Evolutionary conservation across 192 early-diverging fungal genomes (phyloP).

Genomic region (Coemansia sp.): DNA sequence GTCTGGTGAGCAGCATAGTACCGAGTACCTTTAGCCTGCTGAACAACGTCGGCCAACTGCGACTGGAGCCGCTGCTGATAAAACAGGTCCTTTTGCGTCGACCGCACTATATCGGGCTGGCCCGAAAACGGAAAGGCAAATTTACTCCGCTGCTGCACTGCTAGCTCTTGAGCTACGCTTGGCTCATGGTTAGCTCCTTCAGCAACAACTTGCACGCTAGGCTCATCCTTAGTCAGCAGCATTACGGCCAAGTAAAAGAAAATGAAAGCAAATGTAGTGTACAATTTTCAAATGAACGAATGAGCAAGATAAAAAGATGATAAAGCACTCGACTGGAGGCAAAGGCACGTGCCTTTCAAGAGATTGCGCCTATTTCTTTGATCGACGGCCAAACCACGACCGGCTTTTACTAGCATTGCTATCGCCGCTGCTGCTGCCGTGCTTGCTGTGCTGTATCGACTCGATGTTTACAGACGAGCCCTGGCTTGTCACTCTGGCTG

Average conservation of each 20-base stretch:
- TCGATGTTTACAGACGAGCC: background rate
- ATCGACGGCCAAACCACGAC: slow-evolving; percentile 48
- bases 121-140: slow-evolving; percentile 67
- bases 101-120: slow-evolving; percentile 82
- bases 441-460: background rate
- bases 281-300: no score
- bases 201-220: slow-evolving; percentile 15
- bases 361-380: slow-evolving; percentile 20
- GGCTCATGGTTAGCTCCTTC: background rate
- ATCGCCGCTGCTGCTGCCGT: background rate
- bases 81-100: slow-evolving; percentile 87
- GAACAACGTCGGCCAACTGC: slow-evolving; percentile 62
- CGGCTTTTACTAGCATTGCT: slow-evolving; percentile 19
- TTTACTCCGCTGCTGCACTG: slow-evolving; percentile 1
- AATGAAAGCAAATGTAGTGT: no score
- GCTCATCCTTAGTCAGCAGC: background rate
- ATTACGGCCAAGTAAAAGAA: background rate
- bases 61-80: slow-evolving; percentile 68
- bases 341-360: background rate
- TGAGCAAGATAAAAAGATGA: background rate
- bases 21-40: slow-evolving; percentile 61
- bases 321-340: background rate
- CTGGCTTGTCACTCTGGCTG: background rate
- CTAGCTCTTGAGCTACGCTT: background rate
- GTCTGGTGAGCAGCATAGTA: slow-evolving; percentile 60